Base-by-base conservation (phyloP, 768 basidiomycete species). In the Rhizopogon rudus region DNA sequence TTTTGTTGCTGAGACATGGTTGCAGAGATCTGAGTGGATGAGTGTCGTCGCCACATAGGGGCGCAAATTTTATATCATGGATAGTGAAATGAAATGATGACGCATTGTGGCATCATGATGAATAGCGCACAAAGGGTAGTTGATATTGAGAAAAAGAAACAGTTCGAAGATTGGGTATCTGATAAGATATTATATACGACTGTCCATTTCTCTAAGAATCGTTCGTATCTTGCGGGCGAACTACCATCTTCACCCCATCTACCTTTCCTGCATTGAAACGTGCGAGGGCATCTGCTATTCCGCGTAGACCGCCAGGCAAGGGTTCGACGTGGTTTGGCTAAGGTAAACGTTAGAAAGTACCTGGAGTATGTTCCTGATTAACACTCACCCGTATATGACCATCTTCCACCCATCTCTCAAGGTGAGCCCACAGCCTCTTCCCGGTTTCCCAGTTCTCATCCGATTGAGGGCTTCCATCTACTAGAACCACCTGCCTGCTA, bases 251-350 rank as follows among this genome's bases (percentile, higher is more conserved):
- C 25, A 71, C 62, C 3, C 75, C 77, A 44, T 76, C 77, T 16
- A 80, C 72, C 57, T 73, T 63, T 33, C 72, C 70, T 3, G 67
- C 65, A 56, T 73, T 65, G 61, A 82, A 60, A 44, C 73, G 67
- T 61, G 71, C 67, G 46, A 83, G 61, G 8, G 75, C 81, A 12
- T 64, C 64, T 35, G 63, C 61, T 43, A 81, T 74, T 10, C 73
- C 79, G 31, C 63, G 67, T 22, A 81, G 63, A 7, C 81, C 80
- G 12, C 68, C 68, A 0, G 71, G 64, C 12, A 81, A 52, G 14
- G 74, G 61, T 52, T 79, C 75, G 9, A 75, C 68, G 20, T 65
- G 65, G 62, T 76, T 79, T 1, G 78, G 76, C 80, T 81, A 48
- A 33, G 10, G 6, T 2, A 8, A n/a, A 52, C 7, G 52, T 52